Evolutionary conservation across 73 alveolate genomes (phyloP), one percentile per base, ranked within the genome.

Genomic region (Stentor roeselii): DNA sequence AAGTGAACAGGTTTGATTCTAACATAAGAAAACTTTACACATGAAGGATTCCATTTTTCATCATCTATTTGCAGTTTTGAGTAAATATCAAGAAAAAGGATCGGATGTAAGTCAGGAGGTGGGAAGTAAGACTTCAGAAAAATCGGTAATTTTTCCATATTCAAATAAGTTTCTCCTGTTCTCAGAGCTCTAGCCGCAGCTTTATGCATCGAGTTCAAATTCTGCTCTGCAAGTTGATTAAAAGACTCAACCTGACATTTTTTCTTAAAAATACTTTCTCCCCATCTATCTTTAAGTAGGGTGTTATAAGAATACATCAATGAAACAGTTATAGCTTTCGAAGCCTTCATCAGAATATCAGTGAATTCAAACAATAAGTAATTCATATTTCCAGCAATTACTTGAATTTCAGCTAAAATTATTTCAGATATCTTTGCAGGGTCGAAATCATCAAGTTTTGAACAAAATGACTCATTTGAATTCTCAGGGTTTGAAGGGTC

Each of bases 1-100:
- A 97, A 82, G 87, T 97, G 99, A 37, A 88, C 30, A 3, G 42
- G 39, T 58, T 39, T 59, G 37, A 34, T 86, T 82, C 88, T 85
- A 94, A 91, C 95, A 90, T 85, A 93, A 91, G 84, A 93, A 92
- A 41, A 93, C 97, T 86, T 96, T 98, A 75, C 93, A 83, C 78
- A 98, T 84, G 91, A 92, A 92, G 80, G 96, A 86, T 58, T 90
- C 59, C 78, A 74, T 60, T 75, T 60, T 50, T 90, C 83, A 36
- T 78, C 88, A 83, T 78, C 87, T 36, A 42, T 27, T 85, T 83
- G 75, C 50, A 59, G 78, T 83, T 84, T 90, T 3, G 86, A 59
- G 83, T 92, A 92, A 2, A 93, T 89, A 85, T 92, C 97, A 84
- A 88, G 93, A 39, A 92, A 90, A 86, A 92, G 75, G 39, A 92